Evolutionary conservation across 2,329 filamentous ascomycete genomes (phyloP).

Genomic region (Emydomyces testavorans): DNA sequence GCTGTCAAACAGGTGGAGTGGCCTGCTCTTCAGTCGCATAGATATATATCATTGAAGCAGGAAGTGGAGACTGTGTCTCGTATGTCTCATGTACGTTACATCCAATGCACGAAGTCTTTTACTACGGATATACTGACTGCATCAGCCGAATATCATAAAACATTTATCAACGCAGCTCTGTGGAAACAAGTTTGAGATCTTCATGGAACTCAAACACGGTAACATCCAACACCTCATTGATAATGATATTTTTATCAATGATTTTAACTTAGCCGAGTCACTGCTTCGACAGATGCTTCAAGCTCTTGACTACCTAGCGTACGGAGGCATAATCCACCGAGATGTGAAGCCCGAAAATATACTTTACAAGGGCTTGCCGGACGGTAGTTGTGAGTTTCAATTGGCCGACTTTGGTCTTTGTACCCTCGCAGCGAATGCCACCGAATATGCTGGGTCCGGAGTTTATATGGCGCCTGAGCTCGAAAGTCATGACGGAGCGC

Average conservation of each 20-base stretch:
- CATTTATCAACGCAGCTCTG: neutral
- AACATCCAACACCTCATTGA: neutral
- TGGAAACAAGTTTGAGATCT: slow-evolving; percentile 8
- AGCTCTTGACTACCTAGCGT: slow-evolving; percentile 18
- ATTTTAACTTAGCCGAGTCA: neutral
- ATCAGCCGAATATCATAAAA: neutral
- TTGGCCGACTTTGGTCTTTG: slow-evolving; percentile 20
- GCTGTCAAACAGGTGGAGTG: slow-evolving; percentile 13
- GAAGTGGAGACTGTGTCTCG: slow-evolving; percentile 2
- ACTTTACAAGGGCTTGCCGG: slow-evolving; percentile 15
- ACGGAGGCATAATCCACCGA: slow-evolving; percentile 15
- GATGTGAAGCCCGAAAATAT: slow-evolving; percentile 21
- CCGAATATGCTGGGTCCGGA: slow-evolving; percentile 9
- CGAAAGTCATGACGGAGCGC: neutral
- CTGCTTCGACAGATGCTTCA: slow-evolving; percentile 18
- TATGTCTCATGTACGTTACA: slow-evolving; percentile 1
- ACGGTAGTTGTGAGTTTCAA: slow-evolving; percentile 15
- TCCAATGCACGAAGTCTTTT: neutral
- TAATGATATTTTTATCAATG: neutral
- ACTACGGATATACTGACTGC: neutral
- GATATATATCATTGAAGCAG: neutral
- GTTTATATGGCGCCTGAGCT: slow-evolving; percentile 19
- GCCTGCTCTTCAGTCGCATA: neutral
- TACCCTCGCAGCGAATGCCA: slow-evolving; percentile 11
- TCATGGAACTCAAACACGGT: slow-evolving; percentile 11